Percentiles rank a stretch among this genome's conserved stretches.
These are phyloP conservation scores for Collybia nuda DNA, from an alignment of 768 basidiomycete species.

Conservation along the genomic window DNA sequence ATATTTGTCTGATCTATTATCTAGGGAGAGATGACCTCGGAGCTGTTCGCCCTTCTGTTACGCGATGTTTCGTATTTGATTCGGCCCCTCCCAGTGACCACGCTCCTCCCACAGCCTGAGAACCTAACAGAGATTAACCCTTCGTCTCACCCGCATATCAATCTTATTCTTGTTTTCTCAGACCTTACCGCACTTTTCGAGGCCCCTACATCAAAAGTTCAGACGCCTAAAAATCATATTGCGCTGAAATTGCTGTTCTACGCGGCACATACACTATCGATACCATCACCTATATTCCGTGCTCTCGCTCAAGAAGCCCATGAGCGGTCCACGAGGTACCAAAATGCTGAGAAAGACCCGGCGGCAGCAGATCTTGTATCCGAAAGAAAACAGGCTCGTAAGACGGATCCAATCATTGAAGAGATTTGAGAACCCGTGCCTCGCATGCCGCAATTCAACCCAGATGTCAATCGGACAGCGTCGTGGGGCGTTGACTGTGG, in stretches of 20 bases:
- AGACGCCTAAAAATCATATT: slow-evolving; percentile 33
- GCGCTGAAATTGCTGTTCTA: slow-evolving; percentile 71
- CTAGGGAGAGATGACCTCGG: slow-evolving; percentile 36
- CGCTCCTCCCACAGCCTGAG: slow-evolving; percentile 12
- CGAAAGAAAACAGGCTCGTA: background rate
- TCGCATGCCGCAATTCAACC: background rate
- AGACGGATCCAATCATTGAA: slow-evolving; percentile 6
- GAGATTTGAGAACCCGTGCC: slow-evolving; percentile 6
- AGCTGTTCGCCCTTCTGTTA: slow-evolving; percentile 52
- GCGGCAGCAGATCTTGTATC: background rate
- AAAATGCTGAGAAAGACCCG: slow-evolving; percentile 6
- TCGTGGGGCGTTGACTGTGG: too few relatives aligned
- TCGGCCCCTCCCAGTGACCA: slow-evolving; percentile 42
- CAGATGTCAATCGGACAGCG: background rate
- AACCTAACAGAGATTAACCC: slow-evolving; percentile 19
- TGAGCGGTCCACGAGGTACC: slow-evolving; percentile 22
- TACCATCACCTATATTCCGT: slow-evolving; percentile 40
- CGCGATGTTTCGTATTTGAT: slow-evolving; percentile 54
- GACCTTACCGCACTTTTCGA: slow-evolving; percentile 50
- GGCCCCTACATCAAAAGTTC: background rate
- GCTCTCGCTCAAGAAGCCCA: slow-evolving; percentile 41
- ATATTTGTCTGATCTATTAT: background rate
- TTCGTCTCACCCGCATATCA: slow-evolving; percentile 37
- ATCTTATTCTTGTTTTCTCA: slow-evolving; percentile 49
- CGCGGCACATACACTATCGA: slow-evolving; percentile 55